These are phyloP conservation scores for Backusella tuberculispora DNA, from an alignment of 192 early-diverging fungal genomes.

Conservation along the genomic window DNA sequence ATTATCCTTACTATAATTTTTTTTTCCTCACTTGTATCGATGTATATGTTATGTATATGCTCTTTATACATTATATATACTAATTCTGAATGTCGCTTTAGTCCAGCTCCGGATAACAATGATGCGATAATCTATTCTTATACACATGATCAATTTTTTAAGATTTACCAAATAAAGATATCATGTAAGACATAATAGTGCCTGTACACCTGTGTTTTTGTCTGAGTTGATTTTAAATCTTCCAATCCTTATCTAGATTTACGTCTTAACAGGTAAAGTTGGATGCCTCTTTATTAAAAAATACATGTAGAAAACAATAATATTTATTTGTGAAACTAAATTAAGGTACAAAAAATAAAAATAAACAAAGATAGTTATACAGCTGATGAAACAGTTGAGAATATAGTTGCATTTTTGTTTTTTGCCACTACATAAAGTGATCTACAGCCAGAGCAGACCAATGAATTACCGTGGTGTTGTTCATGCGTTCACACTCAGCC, in stretches of 20 bases:
- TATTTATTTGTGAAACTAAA: neutral
- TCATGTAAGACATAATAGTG: neutral
- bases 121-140: neutral
- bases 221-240: neutral
- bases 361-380: no score
- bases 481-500: no score
- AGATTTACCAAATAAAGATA: slow-evolving; percentile 9
- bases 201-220: neutral
- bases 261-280: neutral
- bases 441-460: no score
- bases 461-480: no score
- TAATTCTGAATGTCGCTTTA: no score
- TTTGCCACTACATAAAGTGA: no score
- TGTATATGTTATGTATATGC: neutral
- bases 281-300: neutral
- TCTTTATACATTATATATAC: neutral
- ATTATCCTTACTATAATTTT: neutral
- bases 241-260: neutral
- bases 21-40: neutral
- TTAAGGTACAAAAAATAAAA: neutral
- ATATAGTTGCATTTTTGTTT: no score
- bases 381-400: no score
- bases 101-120: neutral
- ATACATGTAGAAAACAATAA: neutral
- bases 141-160: neutral